Conservation (phyloP, 1,284 basidiomycete genomes). For the Rhodofomes roseus region DNA sequence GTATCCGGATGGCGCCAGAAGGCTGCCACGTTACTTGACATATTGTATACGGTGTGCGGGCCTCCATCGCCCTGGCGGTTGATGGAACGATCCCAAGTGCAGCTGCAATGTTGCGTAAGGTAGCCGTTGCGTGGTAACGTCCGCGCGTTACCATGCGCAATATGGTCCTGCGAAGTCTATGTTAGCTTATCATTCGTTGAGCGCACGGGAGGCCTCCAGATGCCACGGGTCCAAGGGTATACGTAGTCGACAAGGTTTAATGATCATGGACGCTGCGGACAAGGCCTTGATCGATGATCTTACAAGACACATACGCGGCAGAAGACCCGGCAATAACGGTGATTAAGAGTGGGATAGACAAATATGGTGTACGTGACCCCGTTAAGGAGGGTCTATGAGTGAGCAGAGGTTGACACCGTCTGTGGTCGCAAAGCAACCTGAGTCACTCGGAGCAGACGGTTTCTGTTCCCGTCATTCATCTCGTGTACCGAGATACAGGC, state of each 20-base stretch:
- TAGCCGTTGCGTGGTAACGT: not conserved
- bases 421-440: not conserved
- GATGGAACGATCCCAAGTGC: not conserved
- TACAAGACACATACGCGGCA: not conserved
- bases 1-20: not conserved
- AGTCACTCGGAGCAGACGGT: not conserved
- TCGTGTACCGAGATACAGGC: not conserved
- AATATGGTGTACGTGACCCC: not conserved
- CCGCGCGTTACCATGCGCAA: no score
- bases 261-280: not conserved
- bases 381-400: not conserved
- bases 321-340: conserved; percentile 2
- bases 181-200: no score
- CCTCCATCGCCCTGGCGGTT: not conserved
- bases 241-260: not conserved
- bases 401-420: not conserved
- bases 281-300: not conserved
- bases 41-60: not conserved
- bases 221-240: not conserved
- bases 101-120: not conserved
- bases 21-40: not conserved
- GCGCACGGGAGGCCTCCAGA: no score
- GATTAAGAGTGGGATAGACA: not conserved
- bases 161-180: no score
- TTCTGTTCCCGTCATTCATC: not conserved